Conservation (phyloP, 768 basidiomycete species). For the Serendipita vermifera region DNA sequence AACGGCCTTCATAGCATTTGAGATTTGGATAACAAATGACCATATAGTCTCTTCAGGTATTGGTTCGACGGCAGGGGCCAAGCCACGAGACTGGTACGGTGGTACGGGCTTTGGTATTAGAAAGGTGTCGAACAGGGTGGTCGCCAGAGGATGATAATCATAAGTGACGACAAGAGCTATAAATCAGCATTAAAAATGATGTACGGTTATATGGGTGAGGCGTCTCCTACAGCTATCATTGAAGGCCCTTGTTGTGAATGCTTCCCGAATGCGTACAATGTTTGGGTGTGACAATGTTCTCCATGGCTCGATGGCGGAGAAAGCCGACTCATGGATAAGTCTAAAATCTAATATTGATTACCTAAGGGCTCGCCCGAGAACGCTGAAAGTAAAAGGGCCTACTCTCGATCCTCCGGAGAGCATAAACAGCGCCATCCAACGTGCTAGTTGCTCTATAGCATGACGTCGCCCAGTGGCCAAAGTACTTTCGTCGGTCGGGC, state of each 20-base stretch:
- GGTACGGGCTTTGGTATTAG: slow-evolving; percentile 47
- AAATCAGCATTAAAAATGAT: slow-evolving; percentile 12
- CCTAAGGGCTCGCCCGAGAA: slow-evolving; percentile 5
- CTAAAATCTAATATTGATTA: slow-evolving; percentile 51
- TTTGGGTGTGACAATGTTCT: slow-evolving; percentile 70
- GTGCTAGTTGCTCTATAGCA: slow-evolving; percentile 73
- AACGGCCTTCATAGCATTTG: slow-evolving; percentile 70
- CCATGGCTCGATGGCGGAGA: slow-evolving; percentile 77
- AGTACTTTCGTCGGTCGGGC: slow-evolving; percentile 53
- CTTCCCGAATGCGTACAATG: slow-evolving; percentile 73
- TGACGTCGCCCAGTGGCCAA: slow-evolving; percentile 73
- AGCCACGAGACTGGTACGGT: no score
- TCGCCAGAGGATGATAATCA: slow-evolving; percentile 72
- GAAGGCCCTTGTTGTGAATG: slow-evolving; percentile 89
- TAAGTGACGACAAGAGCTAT: slow-evolving; percentile 85
- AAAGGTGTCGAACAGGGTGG: slow-evolving; percentile 69
- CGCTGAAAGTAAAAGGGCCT: slow-evolving; percentile 19
- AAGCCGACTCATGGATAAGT: slow-evolving; percentile 67
- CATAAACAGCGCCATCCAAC: slow-evolving; percentile 65
- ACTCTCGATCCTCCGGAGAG: slow-evolving; percentile 82
- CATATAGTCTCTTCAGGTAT: slow-evolving; percentile 77
- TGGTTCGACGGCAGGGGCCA: slow-evolving; percentile 10
- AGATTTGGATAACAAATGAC: slow-evolving; percentile 87
- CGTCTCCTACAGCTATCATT: slow-evolving; percentile 68
- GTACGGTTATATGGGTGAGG: slow-evolving; percentile 8